phyloP scores from a whole-genome alignment of 1,139 yeast species.

The Saccharomycopsis phalli region DNA sequence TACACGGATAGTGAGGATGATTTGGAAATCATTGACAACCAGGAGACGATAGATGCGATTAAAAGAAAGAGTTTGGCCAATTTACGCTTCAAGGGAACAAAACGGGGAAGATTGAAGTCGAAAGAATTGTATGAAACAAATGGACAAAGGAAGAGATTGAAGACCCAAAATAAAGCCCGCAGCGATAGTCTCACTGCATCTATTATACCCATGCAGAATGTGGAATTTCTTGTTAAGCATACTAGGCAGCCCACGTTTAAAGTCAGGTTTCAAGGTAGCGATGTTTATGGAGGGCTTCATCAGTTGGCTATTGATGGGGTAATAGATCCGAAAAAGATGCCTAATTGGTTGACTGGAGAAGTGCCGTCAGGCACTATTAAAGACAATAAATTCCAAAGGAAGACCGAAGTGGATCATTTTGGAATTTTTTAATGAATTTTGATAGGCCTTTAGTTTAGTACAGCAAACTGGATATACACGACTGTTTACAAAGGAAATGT shows the following conservation, averaged over 20 bases:
- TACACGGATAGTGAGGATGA: conserved; percentile 19
- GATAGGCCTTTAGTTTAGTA: too few species aligned
- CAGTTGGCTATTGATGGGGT: conserved; percentile 51
- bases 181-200: conserved; percentile 35
- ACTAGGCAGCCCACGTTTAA: conserved; percentile 31
- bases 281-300: conserved; percentile 74
- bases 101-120: conserved; percentile 31
- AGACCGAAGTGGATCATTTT: not conserved
- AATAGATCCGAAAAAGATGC: conserved; percentile 47
- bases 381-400: not conserved
- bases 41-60: conserved; percentile 23
- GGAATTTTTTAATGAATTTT: not conserved
- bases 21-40: conserved; percentile 19
- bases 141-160: conserved; percentile 23
- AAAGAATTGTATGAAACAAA: conserved; percentile 28
- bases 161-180: conserved; percentile 24
- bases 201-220: conserved; percentile 45
- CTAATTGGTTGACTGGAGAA: conserved; percentile 79
- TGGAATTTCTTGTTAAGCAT: conserved; percentile 36
- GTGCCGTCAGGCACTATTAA: conserved; percentile 26
- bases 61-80: conserved; percentile 33
- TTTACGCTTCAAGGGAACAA: conserved; percentile 49
- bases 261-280: conserved; percentile 55
- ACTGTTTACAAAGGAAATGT: too few species aligned
- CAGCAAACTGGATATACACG: too few species aligned